Evolutionary conservation across 345 rosid species (phyloP), one percentile per base, ranked within the genome.

Genomic region (Eucalyptus sp.): DNA sequence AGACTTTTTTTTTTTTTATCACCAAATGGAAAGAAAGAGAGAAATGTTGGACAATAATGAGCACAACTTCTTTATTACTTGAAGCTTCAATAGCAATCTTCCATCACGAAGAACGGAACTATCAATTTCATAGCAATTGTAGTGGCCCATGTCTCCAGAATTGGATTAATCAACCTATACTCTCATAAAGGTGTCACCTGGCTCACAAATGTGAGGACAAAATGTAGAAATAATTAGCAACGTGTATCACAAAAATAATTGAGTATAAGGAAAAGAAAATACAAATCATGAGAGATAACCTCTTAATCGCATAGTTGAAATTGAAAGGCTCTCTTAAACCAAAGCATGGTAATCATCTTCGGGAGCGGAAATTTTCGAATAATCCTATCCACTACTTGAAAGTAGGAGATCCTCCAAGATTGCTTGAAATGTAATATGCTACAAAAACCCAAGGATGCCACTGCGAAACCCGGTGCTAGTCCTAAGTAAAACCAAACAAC

Each of bases 291-390:
- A 64, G 71, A 64, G 71, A 15, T n/a, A 66, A 66, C 41, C 37
- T 66, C 18, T 66, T 66, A n/a, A n/a, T n/a, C 15, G 76, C 76
- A 15, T 66, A 2, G 20, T 66, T 66, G 76, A 31, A 66, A 64
- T 64, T n/a, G 76, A 15, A 66, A 66, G 14, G 6, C 41, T 14
- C 20, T 64, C 41, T 15, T 66, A 41, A 66, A 66, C 76, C 41
- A 66, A 66, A 66, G 41, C 41, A 66, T 15, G 2, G 76, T 66
- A 66, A 66, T 66, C 41, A 66, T 66, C 18, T 41, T 66, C 2
- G 2, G 0, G 18, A 66, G 3, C 10, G 3, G 1, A 8, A 0
- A 0, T 66, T 66, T 64, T 66, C n/a, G 2, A 31, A n/a, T 27
- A 66, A n/a, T 56, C 12, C 11, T 56, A 56, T 56, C 60, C 60